Conservation (phyloP, 805 yeast genomes). For the Candida ipomoeae region DNA sequence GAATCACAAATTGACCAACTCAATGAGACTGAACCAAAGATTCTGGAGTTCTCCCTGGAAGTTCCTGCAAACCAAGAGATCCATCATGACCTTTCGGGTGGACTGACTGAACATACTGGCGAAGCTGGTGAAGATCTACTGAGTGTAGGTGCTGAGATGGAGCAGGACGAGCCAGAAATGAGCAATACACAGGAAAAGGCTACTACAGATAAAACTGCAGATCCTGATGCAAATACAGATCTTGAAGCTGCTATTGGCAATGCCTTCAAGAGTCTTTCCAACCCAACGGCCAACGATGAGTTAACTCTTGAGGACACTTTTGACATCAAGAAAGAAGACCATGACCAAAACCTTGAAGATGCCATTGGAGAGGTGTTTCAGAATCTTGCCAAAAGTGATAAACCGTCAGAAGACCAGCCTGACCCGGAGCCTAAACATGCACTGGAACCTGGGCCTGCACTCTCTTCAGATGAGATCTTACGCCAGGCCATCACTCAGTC, state of each 20-base stretch:
- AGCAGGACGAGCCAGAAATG: too few species aligned
- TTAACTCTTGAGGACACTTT: not conserved
- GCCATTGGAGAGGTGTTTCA: constrained; percentile 11
- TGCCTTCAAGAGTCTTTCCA: constrained; percentile 20
- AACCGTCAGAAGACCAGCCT: not conserved
- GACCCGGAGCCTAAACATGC: not conserved
- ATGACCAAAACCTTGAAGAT: constrained; percentile 8
- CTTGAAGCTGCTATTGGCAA: constrained; percentile 27
- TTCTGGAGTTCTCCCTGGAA: not conserved
- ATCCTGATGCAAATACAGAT: constrained; percentile 2
- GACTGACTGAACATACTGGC: too few species aligned
- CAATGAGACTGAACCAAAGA: too few species aligned
- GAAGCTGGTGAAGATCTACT: too few species aligned
- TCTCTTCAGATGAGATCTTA: not conserved
- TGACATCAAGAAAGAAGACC: not conserved
- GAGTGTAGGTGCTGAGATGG: too few species aligned
- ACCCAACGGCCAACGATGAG: not conserved
- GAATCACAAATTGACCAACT: too few species aligned
- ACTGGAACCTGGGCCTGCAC: not conserved
- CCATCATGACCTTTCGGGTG: too few species aligned
- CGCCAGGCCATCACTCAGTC: constrained; percentile 1
- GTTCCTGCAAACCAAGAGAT: not conserved
- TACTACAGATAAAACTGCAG: too few species aligned
- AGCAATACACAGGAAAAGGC: not conserved
- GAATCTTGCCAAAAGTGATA: not conserved